These are phyloP conservation scores for Schoenoplectus tabernaemontani DNA, from an alignment of 202 grass and related monocot species.

Conservation along the genomic window DNA sequence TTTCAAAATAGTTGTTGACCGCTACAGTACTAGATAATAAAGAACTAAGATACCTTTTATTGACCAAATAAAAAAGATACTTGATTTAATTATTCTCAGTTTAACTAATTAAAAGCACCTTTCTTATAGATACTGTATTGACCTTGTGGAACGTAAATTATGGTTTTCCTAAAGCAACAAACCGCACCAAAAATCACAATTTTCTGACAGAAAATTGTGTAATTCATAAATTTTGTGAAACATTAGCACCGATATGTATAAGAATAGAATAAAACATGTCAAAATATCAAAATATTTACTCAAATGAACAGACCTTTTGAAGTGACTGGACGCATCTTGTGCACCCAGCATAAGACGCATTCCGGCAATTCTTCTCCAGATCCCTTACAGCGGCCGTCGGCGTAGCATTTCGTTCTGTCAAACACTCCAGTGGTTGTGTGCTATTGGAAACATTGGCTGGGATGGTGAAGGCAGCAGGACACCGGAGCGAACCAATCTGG, in stretches of 20 bases:
- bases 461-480: conserved; percentile 81
- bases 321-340: conserved; percentile 71
- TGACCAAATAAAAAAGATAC: no score
- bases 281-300: background rate
- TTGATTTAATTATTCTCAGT: background rate
- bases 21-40: background rate
- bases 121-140: background rate
- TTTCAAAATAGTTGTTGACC: background rate
- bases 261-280: conserved; percentile 4
- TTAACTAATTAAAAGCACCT: background rate
- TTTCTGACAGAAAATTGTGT: background rate
- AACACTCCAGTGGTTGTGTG: background rate
- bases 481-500: conserved; percentile 91
- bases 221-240: background rate
- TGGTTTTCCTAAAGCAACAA: background rate
- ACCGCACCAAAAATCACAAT: background rate
- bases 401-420: conserved; percentile 48
- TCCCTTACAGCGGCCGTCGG: conserved; percentile 65
- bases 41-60: no score
- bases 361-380: conserved; percentile 80
- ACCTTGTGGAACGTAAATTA: background rate
- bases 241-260: background rate
- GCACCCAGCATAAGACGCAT: conserved; percentile 77
- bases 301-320: conserved; percentile 50
- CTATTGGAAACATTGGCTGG: background rate